A percentile compares a stretch with the other conserved stretches of the same genome.
Conservation (phyloP, 2,329 filamentous ascomycete genomes). For the Phaeosphaeria sp. region DNA sequence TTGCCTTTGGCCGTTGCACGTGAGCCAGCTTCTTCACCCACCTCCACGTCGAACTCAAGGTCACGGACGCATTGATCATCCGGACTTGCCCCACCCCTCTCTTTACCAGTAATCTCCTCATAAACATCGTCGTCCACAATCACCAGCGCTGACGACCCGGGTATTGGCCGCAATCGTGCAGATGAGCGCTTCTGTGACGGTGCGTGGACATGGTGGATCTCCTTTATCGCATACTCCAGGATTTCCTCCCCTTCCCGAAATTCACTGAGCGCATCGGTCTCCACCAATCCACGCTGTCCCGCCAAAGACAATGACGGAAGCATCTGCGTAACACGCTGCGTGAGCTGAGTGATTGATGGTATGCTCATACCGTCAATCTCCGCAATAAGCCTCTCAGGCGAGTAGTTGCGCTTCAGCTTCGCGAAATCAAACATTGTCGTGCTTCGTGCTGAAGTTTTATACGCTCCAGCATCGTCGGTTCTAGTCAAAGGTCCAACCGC, state of each 20-base stretch:
- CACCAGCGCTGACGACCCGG: slow-evolving; percentile 39
- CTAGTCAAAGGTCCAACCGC: slow-evolving; percentile 2
- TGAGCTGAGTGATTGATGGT: slow-evolving; percentile 54
- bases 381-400: slow-evolving; percentile 46
- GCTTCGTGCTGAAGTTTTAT: background rate
- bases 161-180: slow-evolving; percentile 41
- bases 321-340: slow-evolving; percentile 54
- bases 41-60: slow-evolving; percentile 8
- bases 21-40: slow-evolving; percentile 19
- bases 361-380: slow-evolving; percentile 56
- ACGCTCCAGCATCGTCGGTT: background rate
- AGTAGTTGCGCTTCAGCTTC: slow-evolving; percentile 40
- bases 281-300: slow-evolving; percentile 46
- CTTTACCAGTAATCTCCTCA: slow-evolving; percentile 36
- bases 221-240: slow-evolving; percentile 44
- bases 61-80: slow-evolving; percentile 12
- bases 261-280: slow-evolving; percentile 40
- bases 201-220: slow-evolving; percentile 35
- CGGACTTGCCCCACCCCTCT: slow-evolving; percentile 13
- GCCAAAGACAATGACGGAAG: slow-evolving; percentile 50
- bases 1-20: slow-evolving; percentile 14
- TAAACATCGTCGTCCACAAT: slow-evolving; percentile 44
- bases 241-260: slow-evolving; percentile 46
- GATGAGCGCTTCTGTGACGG: slow-evolving; percentile 44
- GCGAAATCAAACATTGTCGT: slow-evolving; percentile 8